Evolutionary conservation across 805 yeast genomes (phyloP).

Genomic region (Teunomyces lycoperdinae): DNA sequence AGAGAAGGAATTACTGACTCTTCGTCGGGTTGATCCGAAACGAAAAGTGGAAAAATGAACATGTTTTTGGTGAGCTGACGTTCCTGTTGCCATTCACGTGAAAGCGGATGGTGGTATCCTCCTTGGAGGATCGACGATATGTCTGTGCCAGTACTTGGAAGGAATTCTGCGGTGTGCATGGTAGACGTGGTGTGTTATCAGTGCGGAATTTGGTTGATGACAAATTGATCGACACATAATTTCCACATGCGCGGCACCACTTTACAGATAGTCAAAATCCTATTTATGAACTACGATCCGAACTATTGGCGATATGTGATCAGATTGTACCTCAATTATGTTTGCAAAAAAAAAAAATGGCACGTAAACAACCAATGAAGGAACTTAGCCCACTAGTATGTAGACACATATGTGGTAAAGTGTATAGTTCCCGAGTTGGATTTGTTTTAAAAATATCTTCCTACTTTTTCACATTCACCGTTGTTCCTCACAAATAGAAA

Average conservation of each 20-base stretch:
- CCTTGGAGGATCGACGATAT: slow-evolving; percentile 84
- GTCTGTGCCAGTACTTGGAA: slow-evolving; percentile 54
- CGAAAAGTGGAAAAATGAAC: slow-evolving; percentile 90
- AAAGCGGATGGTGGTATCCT: slow-evolving; percentile 87
- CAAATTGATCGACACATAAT: not conserved
- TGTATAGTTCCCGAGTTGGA: too few species aligned
- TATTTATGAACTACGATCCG: not conserved
- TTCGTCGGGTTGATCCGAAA: slow-evolving; percentile 78
- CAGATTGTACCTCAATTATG: not conserved
- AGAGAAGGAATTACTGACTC: slow-evolving; percentile 70
- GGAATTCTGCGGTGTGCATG: slow-evolving; percentile 65
- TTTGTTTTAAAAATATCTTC: too few species aligned
- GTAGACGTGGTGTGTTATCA: not conserved
- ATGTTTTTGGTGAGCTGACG: slow-evolving; percentile 79
- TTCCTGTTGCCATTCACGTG: slow-evolving; percentile 89
- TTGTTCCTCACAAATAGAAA: too few species aligned
- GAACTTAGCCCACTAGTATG: too few species aligned
- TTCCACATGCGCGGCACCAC: not conserved
- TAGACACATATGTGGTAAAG: too few species aligned
- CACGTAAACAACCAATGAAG: too few species aligned
- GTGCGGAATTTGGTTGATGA: not conserved
- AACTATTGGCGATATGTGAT: too few species aligned
- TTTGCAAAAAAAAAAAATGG: too few species aligned
- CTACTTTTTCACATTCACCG: too few species aligned
- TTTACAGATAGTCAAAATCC: not conserved